phyloP scores from a whole-genome alignment of 805 yeast genomes.

The Barnettozyma populi region DNA sequence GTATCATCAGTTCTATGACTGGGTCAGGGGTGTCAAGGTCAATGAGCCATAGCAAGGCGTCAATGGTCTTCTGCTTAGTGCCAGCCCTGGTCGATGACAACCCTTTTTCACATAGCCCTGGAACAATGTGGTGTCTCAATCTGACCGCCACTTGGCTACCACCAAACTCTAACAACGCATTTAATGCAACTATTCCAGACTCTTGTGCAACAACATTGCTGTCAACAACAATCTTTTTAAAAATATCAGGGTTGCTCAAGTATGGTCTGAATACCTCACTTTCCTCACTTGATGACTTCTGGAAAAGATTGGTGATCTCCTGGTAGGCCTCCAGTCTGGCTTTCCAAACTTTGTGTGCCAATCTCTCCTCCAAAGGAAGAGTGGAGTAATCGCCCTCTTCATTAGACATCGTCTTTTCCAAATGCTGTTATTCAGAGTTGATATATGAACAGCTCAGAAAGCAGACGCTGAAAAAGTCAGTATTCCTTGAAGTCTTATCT shows the following conservation, averaged over 20 bases:
- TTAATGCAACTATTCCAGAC: conserved; percentile 56
- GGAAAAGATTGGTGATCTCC: conserved; percentile 49
- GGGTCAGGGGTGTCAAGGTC: conserved; percentile 65
- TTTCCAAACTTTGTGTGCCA: conserved; percentile 73
- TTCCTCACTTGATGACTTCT: conserved; percentile 46
- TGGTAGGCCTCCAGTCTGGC: conserved; percentile 78
- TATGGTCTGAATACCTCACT: conserved; percentile 51
- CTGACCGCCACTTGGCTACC: conserved; percentile 38
- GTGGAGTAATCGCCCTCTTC: conserved; percentile 22
- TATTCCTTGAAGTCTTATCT: no score
- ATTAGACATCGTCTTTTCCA: neutral
- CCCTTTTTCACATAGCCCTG: conserved; percentile 74
- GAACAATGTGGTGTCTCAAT: conserved; percentile 38
- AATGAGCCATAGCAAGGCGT: conserved; percentile 54
- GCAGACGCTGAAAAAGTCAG: neutral
- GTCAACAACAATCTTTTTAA: conserved; percentile 62
- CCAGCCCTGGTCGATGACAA: conserved; percentile 68
- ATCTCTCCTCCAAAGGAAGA: conserved; percentile 23
- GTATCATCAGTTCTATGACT: conserved; percentile 60
- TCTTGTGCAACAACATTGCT: conserved; percentile 91
- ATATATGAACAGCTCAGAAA: no score
- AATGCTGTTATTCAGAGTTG: no score
- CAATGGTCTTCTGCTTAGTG: conserved; percentile 61
- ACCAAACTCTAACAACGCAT: conserved; percentile 51
- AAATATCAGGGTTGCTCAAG: conserved; percentile 45